Conservation (phyloP, 2,329 filamentous ascomycete genomes). For the Beauveria australis region DNA sequence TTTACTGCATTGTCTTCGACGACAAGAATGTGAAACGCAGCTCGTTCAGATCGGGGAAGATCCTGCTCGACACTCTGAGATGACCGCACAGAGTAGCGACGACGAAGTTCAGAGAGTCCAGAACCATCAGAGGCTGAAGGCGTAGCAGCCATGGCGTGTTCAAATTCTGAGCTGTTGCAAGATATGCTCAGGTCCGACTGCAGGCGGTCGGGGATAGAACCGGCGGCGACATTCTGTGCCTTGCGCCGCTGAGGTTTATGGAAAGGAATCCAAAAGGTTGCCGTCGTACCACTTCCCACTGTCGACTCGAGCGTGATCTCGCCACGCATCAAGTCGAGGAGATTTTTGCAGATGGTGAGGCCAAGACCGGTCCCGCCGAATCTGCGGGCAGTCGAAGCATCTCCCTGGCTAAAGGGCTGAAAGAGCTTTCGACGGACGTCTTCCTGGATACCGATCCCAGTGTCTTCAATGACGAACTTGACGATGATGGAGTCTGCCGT, state of each 20-base stretch:
- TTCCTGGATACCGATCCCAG: constrained; percentile 74
- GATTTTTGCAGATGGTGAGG: constrained; percentile 72
- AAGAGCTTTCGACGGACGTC: constrained; percentile 66
- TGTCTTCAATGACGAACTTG: constrained; percentile 66
- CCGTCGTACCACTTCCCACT: constrained; percentile 61
- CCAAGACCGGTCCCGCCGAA: constrained; percentile 75
- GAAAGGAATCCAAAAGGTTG: constrained; percentile 70
- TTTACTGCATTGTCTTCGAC: constrained; percentile 75
- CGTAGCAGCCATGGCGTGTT: constrained; percentile 34
- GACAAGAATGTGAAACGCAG: constrained; percentile 61
- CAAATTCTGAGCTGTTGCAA: constrained; percentile 58
- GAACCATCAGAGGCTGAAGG: constrained; percentile 24
- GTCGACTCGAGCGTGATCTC: constrained; percentile 62
- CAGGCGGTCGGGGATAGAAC: constrained; percentile 57
- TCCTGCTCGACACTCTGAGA: constrained; percentile 33
- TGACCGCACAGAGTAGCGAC: constrained; percentile 28
- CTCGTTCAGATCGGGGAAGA: constrained; percentile 48
- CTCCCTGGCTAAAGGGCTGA: constrained; percentile 74
- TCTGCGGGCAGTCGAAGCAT: constrained; percentile 68
- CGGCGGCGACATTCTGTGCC: constrained; percentile 50
- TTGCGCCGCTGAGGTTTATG: constrained; percentile 50
- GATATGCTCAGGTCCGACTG: constrained; percentile 57
- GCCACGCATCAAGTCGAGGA: constrained; percentile 72
- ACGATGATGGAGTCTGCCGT: constrained; percentile 57
- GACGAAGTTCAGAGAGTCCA: constrained; percentile 19